Evolutionary conservation across 176 grass and related monocot species (phyloP).

Genomic region (Aegilops tauschii): DNA sequence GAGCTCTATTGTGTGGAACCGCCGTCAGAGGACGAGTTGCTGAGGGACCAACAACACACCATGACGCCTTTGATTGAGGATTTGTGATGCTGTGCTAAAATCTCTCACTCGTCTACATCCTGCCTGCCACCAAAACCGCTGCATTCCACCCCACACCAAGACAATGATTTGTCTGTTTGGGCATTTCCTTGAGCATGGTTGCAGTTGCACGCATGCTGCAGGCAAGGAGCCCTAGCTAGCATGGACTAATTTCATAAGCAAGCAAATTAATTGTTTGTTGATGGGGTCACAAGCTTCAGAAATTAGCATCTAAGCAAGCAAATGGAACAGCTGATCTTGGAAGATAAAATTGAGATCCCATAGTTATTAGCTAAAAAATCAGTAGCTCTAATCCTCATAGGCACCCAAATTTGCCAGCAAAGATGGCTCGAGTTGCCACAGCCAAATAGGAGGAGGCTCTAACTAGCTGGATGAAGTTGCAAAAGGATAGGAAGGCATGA

Average conservation of each 20-base stretch:
- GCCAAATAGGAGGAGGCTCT: background rate
- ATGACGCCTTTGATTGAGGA: background rate
- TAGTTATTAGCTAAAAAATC: background rate
- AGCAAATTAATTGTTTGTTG: background rate
- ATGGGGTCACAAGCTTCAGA: background rate
- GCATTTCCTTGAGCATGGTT: background rate
- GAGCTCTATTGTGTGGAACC: background rate
- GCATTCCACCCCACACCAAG: background rate
- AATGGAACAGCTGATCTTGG: background rate
- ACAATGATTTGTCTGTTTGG: background rate
- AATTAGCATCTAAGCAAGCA: background rate
- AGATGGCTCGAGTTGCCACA: background rate
- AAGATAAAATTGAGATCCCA: background rate
- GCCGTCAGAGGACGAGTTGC: background rate
- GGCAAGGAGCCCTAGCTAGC: constrained; percentile 4
- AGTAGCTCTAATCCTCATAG: background rate
- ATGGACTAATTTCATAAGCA: background rate
- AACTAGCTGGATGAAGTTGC: background rate
- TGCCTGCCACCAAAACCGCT: background rate
- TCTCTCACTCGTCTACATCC: no score
- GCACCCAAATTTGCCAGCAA: background rate
- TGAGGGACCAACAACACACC: background rate
- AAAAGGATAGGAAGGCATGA: background rate
- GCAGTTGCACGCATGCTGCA: background rate
- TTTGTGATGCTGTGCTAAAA: no score